Percentiles rank a stretch among this genome's conserved stretches.
Conservation (phyloP, 140 eudicot genomes). For the Ambrosia hybrid region DNA sequence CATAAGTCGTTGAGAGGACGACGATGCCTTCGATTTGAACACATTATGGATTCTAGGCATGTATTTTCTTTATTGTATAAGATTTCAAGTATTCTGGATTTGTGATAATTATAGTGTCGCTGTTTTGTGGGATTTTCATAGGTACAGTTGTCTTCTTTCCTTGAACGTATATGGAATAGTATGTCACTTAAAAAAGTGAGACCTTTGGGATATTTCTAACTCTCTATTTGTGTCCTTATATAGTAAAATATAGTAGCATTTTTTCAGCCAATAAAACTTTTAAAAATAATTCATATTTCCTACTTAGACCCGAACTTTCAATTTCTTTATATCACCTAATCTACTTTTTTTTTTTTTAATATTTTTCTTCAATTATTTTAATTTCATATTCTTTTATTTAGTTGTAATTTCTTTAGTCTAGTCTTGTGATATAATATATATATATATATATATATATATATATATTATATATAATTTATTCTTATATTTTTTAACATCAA, state of each 20-base stretch:
- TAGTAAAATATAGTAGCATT: neutral
- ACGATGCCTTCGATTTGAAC: conserved; percentile 25
- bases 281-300: neutral
- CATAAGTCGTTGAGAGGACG: conserved; percentile 36
- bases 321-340: neutral
- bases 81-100: conserved; percentile 29
- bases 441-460: too few species aligned
- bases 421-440: too few species aligned
- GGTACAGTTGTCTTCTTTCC: neutral
- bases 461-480: too few species aligned
- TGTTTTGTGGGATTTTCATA: too few species aligned
- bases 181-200: neutral
- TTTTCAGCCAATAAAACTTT: neutral
- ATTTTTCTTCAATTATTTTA: neutral
- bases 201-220: neutral
- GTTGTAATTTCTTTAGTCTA: too few species aligned
- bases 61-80: conserved; percentile 28
- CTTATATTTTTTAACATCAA: too few species aligned
- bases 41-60: conserved; percentile 30
- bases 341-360: neutral
- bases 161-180: neutral
- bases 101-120: neutral
- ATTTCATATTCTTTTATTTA: neutral
- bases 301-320: neutral
- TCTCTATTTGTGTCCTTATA: neutral